Conservation (phyloP, 1,139 yeast species). For the Hansenula sp. region DNA sequence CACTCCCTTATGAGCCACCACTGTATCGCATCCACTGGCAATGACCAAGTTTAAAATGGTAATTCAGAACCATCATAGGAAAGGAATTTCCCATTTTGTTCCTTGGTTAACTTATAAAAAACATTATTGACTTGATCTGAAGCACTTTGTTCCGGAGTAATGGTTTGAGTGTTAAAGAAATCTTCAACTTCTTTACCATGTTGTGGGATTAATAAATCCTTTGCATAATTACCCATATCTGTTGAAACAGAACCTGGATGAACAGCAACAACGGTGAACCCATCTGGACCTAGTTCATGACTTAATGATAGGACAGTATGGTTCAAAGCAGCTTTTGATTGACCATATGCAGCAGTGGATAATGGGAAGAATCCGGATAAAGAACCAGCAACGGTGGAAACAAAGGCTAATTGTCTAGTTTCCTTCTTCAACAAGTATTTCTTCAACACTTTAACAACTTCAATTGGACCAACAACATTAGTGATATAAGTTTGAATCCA, state of each 20-base stretch:
- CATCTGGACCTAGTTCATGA: background rate
- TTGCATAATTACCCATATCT: slow-evolving; percentile 20
- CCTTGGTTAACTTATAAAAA: slow-evolving; percentile 1
- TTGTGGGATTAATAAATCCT: background rate
- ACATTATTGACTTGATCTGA: slow-evolving; percentile 3
- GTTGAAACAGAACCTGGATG: slow-evolving; percentile 22
- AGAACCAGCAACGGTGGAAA: slow-evolving; percentile 26
- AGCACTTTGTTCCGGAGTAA: slow-evolving; percentile 6
- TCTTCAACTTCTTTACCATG: background rate
- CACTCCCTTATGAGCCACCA: no score
- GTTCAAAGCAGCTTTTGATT: slow-evolving; percentile 32
- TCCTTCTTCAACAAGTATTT: slow-evolving; percentile 18
- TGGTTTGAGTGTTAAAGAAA: background rate
- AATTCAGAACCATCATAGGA: slow-evolving; percentile 10
- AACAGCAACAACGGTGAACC: slow-evolving; percentile 1
- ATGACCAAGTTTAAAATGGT: no score
- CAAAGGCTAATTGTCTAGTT: slow-evolving; percentile 19
- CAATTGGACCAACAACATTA: slow-evolving; percentile 25
- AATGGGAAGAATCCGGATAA: slow-evolving; percentile 15
- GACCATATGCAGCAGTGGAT: slow-evolving; percentile 28
- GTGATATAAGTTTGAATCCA: slow-evolving; percentile 8
- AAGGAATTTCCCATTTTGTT: slow-evolving; percentile 14
- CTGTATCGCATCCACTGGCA: no score
- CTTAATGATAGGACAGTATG: background rate
- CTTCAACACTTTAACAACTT: slow-evolving; percentile 19